phyloP scores from a whole-genome alignment of 2,329 filamentous ascomycete genomes.

The Ophiosphaerella korrae region DNA sequence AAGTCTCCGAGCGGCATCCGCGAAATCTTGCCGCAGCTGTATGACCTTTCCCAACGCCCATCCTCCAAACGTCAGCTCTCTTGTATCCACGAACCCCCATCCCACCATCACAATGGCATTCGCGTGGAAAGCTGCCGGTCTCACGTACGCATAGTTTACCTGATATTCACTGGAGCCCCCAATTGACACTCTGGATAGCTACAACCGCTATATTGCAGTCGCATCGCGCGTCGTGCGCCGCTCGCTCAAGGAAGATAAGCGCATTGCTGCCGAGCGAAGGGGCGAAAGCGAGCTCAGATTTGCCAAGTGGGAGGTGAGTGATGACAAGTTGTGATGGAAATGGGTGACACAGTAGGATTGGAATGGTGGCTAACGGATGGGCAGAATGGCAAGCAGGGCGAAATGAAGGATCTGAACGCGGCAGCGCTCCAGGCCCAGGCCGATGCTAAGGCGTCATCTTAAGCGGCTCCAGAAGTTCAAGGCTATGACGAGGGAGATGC shows the following conservation, averaged over 20 bases:
- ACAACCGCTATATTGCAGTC: slow-evolving; percentile 99
- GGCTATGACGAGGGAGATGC: slow-evolving; percentile 11
- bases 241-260: slow-evolving; percentile 94
- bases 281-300: slow-evolving; percentile 89
- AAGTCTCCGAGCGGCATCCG: slow-evolving; percentile 31
- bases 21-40: slow-evolving; percentile 33
- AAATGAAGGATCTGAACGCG: slow-evolving; percentile 71
- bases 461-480: slow-evolving; percentile 9
- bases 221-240: slow-evolving; percentile 93
- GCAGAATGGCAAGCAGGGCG: slow-evolving; percentile 96
- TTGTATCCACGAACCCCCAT: slow-evolving; percentile 30
- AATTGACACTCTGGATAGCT: slow-evolving; percentile 63
- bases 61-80: slow-evolving; percentile 28
- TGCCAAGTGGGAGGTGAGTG: slow-evolving; percentile 91
- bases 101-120: slow-evolving; percentile 78
- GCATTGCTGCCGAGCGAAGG: slow-evolving; percentile 84
- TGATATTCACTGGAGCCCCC: slow-evolving; percentile 19
- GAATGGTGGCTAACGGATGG: slow-evolving; percentile 29
- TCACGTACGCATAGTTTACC: slow-evolving; percentile 71
- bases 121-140: slow-evolving; percentile 97
- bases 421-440: slow-evolving; percentile 56
- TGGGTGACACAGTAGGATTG: neutral
- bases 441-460: slow-evolving; percentile 53
- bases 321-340: slow-evolving; percentile 25
- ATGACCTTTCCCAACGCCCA: slow-evolving; percentile 31